Evolutionary conservation across 1,139 yeast genomes (phyloP), one percentile per base, ranked within the genome.

Genomic region (Yamadazyma oceani): DNA sequence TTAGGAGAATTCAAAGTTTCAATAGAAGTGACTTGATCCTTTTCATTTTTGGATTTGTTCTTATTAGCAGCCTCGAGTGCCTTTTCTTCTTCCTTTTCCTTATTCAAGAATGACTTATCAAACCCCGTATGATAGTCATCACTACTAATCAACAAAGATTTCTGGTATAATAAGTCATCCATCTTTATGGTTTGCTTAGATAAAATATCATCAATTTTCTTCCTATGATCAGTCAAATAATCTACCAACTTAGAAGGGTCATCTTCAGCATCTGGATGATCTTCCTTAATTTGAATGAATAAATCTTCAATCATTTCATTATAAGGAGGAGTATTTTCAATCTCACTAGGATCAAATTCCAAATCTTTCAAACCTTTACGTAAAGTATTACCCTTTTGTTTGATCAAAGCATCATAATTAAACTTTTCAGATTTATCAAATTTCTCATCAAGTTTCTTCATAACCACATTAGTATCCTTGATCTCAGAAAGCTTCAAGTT

Each of bases 111-210:
- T 0, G 96, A 85, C 21, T 87, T 76, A 55, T 90, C 96, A 68
- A 88, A 92, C 0, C 97, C 98, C n/a, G 95, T 88, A 49, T 81
- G 95, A 28, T 89, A 75, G 59, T 92, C 98, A 15, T 89, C 97
- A 41, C 95, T 83, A 4, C 95, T 81, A 46, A 92, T 90, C 55
- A 87, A 84, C 42, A 69, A 59, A 9, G 81, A 71, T 51, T 87
- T 85, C 55, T 90, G 95, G 48, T 80, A 74, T 49, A 78, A 73
- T 40, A 92, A 69, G 26, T 78, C 79, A 34, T 76, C 79, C 51
- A 89, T 66, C 51, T 80, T 83, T 30, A 75, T 73, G 29, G 76
- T 69, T 36, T 80, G 85, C 44, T 80, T 80, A 17, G 66, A 64
- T 43, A 82, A 68, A 7, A 84, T 84, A 26, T 73, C 73, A 42